Percentiles rank a stretch among this genome's conserved stretches.
phyloP scores from a whole-genome alignment of 441 rosid species.

The Gossypium aridum region DNA sequence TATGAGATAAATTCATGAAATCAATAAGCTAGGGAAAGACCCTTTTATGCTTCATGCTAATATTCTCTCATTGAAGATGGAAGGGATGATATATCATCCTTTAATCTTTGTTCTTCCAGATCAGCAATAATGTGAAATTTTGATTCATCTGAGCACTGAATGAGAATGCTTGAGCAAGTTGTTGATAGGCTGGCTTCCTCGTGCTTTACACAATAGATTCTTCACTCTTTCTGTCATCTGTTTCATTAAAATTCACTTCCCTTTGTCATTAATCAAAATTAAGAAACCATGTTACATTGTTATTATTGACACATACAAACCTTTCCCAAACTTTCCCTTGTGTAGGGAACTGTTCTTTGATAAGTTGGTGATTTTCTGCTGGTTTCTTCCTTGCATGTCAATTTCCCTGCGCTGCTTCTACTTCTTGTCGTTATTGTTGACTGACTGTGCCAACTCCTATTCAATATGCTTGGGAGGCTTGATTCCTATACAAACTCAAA shows the following conservation, averaged over 20 bases:
- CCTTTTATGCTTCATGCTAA: neutral
- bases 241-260: neutral
- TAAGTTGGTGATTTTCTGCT: constrained; percentile 38
- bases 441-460: constrained; percentile 42
- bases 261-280: neutral
- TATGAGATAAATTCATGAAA: constrained; percentile 2
- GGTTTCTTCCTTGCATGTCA: constrained; percentile 23
- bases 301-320: constrained; percentile 19
- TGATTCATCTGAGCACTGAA: constrained; percentile 50
- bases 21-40: neutral
- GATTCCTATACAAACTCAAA: constrained; percentile 50
- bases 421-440: constrained; percentile 56
- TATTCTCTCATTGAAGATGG: neutral
- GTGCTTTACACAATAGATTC: constrained; percentile 54
- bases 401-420: constrained; percentile 42
- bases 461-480: constrained; percentile 56
- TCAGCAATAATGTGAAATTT: neutral
- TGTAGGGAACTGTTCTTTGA: constrained; percentile 67
- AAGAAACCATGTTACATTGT: neutral
- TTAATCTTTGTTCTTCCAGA: no score
- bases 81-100: no score
- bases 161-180: constrained; percentile 63
- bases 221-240: constrained; percentile 70
- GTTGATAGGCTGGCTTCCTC: constrained; percentile 52
- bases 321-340: constrained; percentile 56